These are phyloP conservation scores for Vigna mungo DNA, from an alignment of 306 rosid genomes.

Conservation along the genomic window DNA sequence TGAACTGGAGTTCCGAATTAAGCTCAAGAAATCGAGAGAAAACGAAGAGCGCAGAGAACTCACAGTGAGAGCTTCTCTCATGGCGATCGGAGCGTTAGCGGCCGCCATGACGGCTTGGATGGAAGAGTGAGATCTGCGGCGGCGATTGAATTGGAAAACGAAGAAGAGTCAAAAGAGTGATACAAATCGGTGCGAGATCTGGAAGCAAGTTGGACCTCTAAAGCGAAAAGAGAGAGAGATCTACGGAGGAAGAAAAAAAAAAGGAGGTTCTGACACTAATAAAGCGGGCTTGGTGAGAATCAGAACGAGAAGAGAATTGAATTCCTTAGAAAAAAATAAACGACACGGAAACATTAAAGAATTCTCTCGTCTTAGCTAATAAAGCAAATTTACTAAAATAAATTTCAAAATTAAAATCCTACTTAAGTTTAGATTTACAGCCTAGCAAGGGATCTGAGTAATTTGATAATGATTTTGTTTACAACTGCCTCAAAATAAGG, in stretches of 20 bases:
- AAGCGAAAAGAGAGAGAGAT: conserved; percentile 41
- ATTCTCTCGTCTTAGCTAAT: conserved; percentile 46
- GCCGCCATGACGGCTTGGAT: conserved; percentile 83
- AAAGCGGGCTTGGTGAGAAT: conserved; percentile 42
- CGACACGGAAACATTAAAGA: conserved; percentile 35
- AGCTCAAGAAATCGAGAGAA: conserved; percentile 31
- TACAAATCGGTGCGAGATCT: conserved; percentile 75
- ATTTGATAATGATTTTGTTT: background rate
- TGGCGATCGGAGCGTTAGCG: conserved; percentile 97
- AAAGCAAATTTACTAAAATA: background rate
- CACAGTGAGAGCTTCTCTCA: conserved; percentile 91
- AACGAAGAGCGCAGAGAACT: conserved; percentile 44
- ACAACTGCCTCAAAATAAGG: background rate
- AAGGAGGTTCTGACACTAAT: conserved; percentile 44
- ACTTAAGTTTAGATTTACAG: background rate
- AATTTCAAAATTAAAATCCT: background rate
- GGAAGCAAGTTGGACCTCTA: conserved; percentile 55
- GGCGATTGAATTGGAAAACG: conserved; percentile 41
- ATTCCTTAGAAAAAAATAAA: conserved; percentile 43
- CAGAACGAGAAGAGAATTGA: conserved; percentile 29
- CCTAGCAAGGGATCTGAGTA: background rate
- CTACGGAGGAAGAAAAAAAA: conserved; percentile 38
- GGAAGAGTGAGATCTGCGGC: conserved; percentile 56
- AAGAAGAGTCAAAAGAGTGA: conserved; percentile 45
- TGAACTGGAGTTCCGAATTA: conserved; percentile 42